Evolutionary conservation across 495 filamentous ascomycete genomes (phyloP).

Genomic region (Hypoxylon crocopeplum): DNA sequence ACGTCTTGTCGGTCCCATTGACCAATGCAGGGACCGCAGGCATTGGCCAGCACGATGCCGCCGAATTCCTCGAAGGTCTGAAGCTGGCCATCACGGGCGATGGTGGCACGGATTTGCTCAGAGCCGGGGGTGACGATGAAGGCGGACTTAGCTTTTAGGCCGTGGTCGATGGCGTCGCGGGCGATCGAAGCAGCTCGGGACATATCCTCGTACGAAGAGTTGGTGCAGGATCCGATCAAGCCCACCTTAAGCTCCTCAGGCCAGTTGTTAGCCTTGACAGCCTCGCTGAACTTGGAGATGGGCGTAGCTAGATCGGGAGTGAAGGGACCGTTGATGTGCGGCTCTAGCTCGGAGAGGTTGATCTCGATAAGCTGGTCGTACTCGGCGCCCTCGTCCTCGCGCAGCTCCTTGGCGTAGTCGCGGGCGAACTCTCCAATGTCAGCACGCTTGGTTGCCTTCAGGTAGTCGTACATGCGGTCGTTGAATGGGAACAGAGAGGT

Average conservation of each 20-base stretch:
- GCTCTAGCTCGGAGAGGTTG: slow-evolving; percentile 93
- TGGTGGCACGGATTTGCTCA: slow-evolving; percentile 97
- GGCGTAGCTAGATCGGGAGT: slow-evolving; percentile 99
- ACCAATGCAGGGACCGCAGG: slow-evolving; percentile 80
- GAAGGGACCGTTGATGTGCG: slow-evolving; percentile 98
- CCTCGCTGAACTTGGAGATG: slow-evolving; percentile 95
- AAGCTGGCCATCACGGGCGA: slow-evolving; percentile 93
- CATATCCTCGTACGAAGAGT: slow-evolving; percentile 99
- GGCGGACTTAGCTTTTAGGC: slow-evolving; percentile 89
- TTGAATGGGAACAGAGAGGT: slow-evolving; percentile 99
- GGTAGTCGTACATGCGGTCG: slow-evolving; percentile 96
- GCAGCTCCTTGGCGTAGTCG: slow-evolving; percentile 82
- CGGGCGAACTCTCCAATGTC: slow-evolving; percentile 90
- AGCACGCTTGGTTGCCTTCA: slow-evolving; percentile 88
- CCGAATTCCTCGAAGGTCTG: slow-evolving; percentile 97
- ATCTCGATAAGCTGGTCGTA: slow-evolving; percentile 97
- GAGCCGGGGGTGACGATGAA: slow-evolving; percentile 97
- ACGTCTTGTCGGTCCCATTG: slow-evolving; percentile 97
- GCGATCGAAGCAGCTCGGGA: slow-evolving; percentile 93
- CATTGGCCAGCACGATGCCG: slow-evolving; percentile 94
- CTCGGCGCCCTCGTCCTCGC: slow-evolving; percentile 89
- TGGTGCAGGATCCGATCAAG: slow-evolving; percentile 97
- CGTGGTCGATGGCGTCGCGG: slow-evolving; percentile 90
- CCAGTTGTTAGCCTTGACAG: slow-evolving; percentile 94
- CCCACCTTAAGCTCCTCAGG: slow-evolving; percentile 97